Base-by-base conservation (phyloP, 805 yeast species). In the Schizosaccharomyces lindneri region DNA sequence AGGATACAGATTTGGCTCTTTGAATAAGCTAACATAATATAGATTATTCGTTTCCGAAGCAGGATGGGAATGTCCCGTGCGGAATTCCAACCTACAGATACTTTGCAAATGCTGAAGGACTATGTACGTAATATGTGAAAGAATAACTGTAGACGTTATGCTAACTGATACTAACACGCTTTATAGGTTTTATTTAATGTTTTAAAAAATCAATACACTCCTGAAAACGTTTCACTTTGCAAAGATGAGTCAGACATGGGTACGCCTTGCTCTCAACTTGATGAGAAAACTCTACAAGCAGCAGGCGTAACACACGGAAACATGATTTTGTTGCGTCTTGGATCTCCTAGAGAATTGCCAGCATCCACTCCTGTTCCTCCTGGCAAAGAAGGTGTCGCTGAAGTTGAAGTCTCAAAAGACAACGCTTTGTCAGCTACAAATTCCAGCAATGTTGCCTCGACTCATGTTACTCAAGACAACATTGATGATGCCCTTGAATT, bases 21-120 rank as follows among this genome's bases (percentile, higher is more conserved):
- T 13, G n/a, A 11, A 11, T n/a, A 19, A 9, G n/a, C 51, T 46
- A 46, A 46, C 51, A n/a, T 21, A 19, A 19, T 46, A 4, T 5
- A 46, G 51, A 79, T 89, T 66, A 73, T 85, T 27, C 76, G 98
- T 68, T 87, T 93, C 72, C 78, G 95, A 68, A 76, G 93, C 36
- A 86, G 80, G 27, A 24, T 21, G 36, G 97, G 97, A 7, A 83
- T 81, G 79, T 81, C 80, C 69, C 78, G 97, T 62, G 77, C 85
- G 43, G 69, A 73, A 31, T 80, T 79, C 36, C 80, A 79, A 31
- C 71, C 74, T 3, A 59, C 66, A 1, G 75, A 74, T 24, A 73
- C 73, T 7, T 80, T 85, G 63, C 68, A 71, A 3, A 65, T 66
- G 0, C 78, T 79, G 0, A 65, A 81, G 31, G 77, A 65, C 32